These are phyloP conservation scores for Daldinia sp. DNA, from an alignment of 2,329 filamentous ascomycete genomes.

Conservation along the genomic window DNA sequence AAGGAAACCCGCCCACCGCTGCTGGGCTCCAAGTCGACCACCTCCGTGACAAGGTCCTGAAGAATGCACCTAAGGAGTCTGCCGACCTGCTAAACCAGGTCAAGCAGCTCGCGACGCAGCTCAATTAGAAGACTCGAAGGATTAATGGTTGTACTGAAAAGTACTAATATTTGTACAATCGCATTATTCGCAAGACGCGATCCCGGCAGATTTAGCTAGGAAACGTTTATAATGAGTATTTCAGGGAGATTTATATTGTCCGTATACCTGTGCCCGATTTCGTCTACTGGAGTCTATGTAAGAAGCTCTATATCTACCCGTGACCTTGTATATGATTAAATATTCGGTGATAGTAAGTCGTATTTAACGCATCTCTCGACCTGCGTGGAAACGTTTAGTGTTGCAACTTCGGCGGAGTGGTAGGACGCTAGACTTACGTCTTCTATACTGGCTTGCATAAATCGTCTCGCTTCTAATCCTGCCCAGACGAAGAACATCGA, in stretches of 20 bases:
- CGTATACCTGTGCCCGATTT: neutral
- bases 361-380: constrained; percentile 92
- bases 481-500: constrained; percentile 92
- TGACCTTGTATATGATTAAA: constrained; percentile 56
- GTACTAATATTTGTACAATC: neutral
- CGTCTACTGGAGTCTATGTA: constrained; percentile 38
- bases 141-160: neutral
- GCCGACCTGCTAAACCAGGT: constrained; percentile 62
- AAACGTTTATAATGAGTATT: constrained; percentile 23
- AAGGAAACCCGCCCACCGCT: constrained; percentile 62
- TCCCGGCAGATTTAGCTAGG: constrained; percentile 9
- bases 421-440: constrained; percentile 66
- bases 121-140: constrained; percentile 17
- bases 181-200: neutral
- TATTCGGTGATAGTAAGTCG: constrained; percentile 86
- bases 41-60: constrained; percentile 64
- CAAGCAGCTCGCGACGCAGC: constrained; percentile 37
- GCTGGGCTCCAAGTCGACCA: constrained; percentile 64
- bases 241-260: constrained; percentile 23
- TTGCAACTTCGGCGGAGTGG: constrained; percentile 12
- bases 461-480: constrained; percentile 85
- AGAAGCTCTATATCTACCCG: constrained; percentile 25
- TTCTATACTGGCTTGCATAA: constrained; percentile 89
- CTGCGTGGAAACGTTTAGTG: constrained; percentile 49
- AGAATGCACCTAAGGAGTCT: constrained; percentile 60